A percentile compares a stretch with the other conserved stretches of the same genome.
Evolutionary conservation across 2,329 filamentous ascomycete species (phyloP).

Genomic region (Penicillium sp.): DNA sequence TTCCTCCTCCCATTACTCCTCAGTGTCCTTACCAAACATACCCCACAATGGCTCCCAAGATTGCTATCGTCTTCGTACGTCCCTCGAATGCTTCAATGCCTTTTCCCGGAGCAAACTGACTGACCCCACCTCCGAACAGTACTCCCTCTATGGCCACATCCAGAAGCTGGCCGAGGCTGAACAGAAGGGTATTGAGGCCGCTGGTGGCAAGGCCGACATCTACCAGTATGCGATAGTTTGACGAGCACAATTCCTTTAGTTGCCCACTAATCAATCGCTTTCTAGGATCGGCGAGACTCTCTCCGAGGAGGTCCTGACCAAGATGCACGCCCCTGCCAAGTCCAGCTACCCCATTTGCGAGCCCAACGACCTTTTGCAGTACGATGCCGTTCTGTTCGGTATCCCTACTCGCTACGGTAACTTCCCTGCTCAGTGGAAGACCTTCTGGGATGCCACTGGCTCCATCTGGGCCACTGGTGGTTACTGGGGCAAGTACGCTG

Average conservation of each 20-base stretch:
- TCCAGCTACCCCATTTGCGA: conserved; percentile 64
- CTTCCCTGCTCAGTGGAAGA: conserved; percentile 95
- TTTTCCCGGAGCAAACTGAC: background rate
- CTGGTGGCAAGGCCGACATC: conserved; percentile 77
- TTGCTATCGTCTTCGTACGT: conserved; percentile 86
- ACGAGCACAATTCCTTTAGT: background rate
- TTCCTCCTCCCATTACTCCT: conserved; percentile 1
- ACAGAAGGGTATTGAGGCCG: conserved; percentile 83
- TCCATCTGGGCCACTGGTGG: conserved; percentile 76
- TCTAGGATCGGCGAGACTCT: conserved; percentile 80
- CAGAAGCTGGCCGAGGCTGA: conserved; percentile 81
- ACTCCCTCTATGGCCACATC: conserved; percentile 94
- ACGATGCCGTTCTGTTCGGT: conserved; percentile 88
- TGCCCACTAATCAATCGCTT: conserved; percentile 11
- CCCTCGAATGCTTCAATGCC: conserved; percentile 4
- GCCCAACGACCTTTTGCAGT: conserved; percentile 64
- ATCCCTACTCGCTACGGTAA: conserved; percentile 96
- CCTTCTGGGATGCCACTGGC: conserved; percentile 81
- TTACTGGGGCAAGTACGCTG: conserved; percentile 85
- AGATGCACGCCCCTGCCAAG: conserved; percentile 89
- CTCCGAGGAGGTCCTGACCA: conserved; percentile 73
- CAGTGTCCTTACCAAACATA: conserved; percentile 4
- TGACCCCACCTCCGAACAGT: conserved; percentile 53
- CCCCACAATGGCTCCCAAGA: conserved; percentile 78
- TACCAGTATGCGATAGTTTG: conserved; percentile 64